Base-by-base conservation (phyloP, 2,329 filamentous ascomycete genomes). In the Blastomyces percursus region DNA sequence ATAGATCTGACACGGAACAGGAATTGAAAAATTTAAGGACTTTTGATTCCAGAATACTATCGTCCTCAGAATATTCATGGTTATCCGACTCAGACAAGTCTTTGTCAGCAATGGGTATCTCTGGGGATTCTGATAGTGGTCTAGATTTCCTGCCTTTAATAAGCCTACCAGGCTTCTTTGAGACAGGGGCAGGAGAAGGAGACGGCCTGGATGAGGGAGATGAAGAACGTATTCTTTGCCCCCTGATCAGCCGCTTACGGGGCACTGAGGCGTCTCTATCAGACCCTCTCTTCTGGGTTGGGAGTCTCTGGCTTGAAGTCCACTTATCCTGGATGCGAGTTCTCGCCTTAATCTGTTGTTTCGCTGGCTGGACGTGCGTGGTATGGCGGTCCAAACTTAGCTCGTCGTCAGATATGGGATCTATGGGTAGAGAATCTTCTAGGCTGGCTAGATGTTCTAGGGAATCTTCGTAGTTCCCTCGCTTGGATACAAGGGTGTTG, bases 1-100 rank as follows among this genome's bases (percentile, higher is more conserved):
- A 84, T 51, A 99, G 82, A 63, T 93, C 90, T 44, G 87, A 83
- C 11, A 84, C 78, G 5, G 85, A 84, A 72, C 90, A 94, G 0
- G 81, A 85, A 71, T 97, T 97, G 74, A 99, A 86, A 70, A 91
- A 95, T 8, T 86, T 82, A 35, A 97, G 78, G 7, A 96, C 83
- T 62, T 81, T 81, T 4, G 70, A 70, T 38, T 84, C 80, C 50
- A 84, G 72, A 38, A 75, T 71, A 19, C 75, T 73, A 59, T 78
- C 75, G 32, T 78, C 76, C 52, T 77, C 76, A 4, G 70, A 65
- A 24, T 71, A 27, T 74, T 48, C 35, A 7, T 35, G 76, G 32
- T 71, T 68, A 32, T 73, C 75, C 11, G 73, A 74, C 55, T 76
- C 77, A 5, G 75, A 78, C 16, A 74, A 74, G 14, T 80, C 79